phyloP scores from a whole-genome alignment of 768 basidiomycete genomes.

The Tylopilus balloui region DNA sequence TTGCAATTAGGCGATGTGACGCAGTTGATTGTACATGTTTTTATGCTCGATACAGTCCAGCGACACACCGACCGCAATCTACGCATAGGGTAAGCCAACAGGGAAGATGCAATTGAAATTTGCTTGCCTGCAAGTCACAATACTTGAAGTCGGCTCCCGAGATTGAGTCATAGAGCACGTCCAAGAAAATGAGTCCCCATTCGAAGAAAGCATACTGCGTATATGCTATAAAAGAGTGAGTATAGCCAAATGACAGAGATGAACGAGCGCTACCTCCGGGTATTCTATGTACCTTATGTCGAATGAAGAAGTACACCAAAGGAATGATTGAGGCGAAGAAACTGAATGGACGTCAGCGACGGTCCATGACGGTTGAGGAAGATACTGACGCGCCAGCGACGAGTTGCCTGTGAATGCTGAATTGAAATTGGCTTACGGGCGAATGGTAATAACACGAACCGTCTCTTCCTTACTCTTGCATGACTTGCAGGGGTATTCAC shows the following conservation, averaged over 20 bases:
- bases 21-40: slow-evolving; percentile 44
- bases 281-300: slow-evolving; percentile 74
- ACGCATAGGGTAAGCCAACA: neutral
- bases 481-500: slow-evolving; percentile 45
- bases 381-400: slow-evolving; percentile 45
- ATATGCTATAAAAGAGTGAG: slow-evolving; percentile 53
- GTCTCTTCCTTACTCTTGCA: slow-evolving; percentile 40
- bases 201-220: slow-evolving; percentile 84
- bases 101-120: neutral
- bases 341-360: slow-evolving; percentile 32
- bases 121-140: slow-evolving; percentile 48
- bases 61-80: slow-evolving; percentile 29
- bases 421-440: neutral
- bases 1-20: slow-evolving; percentile 33
- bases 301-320: slow-evolving; percentile 79
- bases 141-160: slow-evolving; percentile 54
- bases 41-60: slow-evolving; percentile 24
- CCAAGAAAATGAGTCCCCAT: slow-evolving; percentile 75
- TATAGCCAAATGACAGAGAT: neutral
- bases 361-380: neutral
- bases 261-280: slow-evolving; percentile 61
- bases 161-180: slow-evolving; percentile 71
- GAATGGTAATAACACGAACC: slow-evolving; percentile 38
- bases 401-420: slow-evolving; percentile 38
- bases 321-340: slow-evolving; percentile 72